Evolutionary conservation across 352 stramenopile genomes (phyloP), one percentile per base, ranked within the genome.

Genomic region (Globisporangium acanthophoron): DNA sequence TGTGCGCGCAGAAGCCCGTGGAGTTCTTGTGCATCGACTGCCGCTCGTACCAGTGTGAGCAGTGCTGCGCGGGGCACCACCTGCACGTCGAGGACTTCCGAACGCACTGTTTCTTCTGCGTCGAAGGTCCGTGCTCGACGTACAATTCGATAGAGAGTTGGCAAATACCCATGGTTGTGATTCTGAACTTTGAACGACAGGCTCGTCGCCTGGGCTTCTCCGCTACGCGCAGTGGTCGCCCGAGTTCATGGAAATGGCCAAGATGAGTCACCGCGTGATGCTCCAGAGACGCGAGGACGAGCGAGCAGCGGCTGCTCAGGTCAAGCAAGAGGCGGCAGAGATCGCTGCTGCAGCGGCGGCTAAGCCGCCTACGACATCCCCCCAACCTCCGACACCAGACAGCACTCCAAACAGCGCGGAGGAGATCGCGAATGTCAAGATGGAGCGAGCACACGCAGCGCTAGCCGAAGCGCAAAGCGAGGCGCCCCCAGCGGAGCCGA

Each of bases 11-110:
- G 12, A 74, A 73, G 11, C 55, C 43, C 1, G 54, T 73, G 33
- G 74, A 85, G 24, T 88, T 91, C 15, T 74, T 78, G 39, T 91
- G 81, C 52, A 16, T 73, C 2, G 69, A 70, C 35, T 91, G 81
- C 62, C 65, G 70, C 27, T 62, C 53, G 45, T 79, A 85, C 58
- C 73, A 86, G 58, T 91, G 81, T 31, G 69, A 85, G n/a, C 39
- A 39, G 3, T 91, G 81, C 66, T 88, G 77, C 56, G 63, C 63
- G 0, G 46, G 48, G 13, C 73, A 74, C 41, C 76, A 86, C 45
- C 41, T 66, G 49, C 60, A 69, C 20, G 27, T 53, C 29, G 64
- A 67, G 20, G 40, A 41, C 20, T 52, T 69, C 29, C 56, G 49
- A 15, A 40, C 37, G 4, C 80, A 91, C 54, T 71, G 76, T n/a